Conservation (phyloP, 2,329 filamentous ascomycete species). For the Fusarium poae region DNA sequence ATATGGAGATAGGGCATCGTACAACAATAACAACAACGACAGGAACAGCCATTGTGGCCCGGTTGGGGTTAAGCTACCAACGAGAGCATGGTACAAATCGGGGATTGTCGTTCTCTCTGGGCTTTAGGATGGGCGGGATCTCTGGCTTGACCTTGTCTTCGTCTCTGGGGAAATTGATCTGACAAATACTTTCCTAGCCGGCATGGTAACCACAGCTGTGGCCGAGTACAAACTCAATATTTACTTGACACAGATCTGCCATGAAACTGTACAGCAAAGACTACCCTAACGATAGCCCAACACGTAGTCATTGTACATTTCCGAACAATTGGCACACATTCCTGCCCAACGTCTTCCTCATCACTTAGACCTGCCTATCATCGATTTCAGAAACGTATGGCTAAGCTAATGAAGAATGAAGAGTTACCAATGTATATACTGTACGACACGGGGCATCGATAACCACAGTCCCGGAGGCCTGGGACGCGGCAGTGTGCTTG, state of each 20-base stretch:
- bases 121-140: conserved; percentile 34
- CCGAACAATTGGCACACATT: too few relatives aligned
- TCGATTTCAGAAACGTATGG: conserved; percentile 28
- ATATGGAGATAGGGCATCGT: conserved; percentile 14
- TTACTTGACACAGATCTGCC: conserved; percentile 10
- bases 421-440: conserved; percentile 42
- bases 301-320: not conserved
- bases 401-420: conserved; percentile 34
- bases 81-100: conserved; percentile 27
- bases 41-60: conserved; percentile 22
- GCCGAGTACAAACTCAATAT: conserved; percentile 13
- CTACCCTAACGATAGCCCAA: conserved; percentile 10
- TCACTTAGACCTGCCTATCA: conserved; percentile 14
- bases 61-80: conserved; percentile 14
- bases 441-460: conserved; percentile 27
- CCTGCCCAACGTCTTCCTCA: conserved; percentile 7
- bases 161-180: conserved; percentile 26
- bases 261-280: conserved; percentile 5
- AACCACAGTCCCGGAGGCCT: conserved; percentile 42
- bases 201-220: conserved; percentile 1
- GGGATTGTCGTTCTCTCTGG: conserved; percentile 32
- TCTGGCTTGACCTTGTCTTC: conserved; percentile 19
- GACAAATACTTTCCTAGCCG: conserved; percentile 37
- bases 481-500: conserved; percentile 45
- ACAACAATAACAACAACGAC: conserved; percentile 19